phyloP scores from a whole-genome alignment of 164 flowering plant genomes.

The Piper longum region DNA sequence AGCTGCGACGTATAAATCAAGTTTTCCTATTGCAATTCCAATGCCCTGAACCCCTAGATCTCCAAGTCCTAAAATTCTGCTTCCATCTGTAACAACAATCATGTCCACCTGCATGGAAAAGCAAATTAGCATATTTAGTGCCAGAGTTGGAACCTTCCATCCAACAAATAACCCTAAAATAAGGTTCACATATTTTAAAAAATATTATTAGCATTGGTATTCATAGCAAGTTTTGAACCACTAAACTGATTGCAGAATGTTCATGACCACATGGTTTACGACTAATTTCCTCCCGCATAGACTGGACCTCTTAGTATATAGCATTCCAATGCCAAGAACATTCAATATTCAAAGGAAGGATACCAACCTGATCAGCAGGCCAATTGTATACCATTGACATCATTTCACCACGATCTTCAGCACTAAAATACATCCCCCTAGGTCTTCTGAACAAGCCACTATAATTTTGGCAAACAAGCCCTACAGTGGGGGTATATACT shows the following conservation, averaged over 20 bases:
- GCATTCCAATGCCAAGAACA: background rate
- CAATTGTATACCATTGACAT: conserved; percentile 96
- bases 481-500: conserved; percentile 95
- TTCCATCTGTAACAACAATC: conserved; percentile 99
- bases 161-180: background rate
- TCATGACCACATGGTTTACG: background rate
- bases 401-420: conserved; percentile 94
- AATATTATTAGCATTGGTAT: background rate
- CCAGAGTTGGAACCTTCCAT: background rate
- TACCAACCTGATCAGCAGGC: conserved; percentile 88
- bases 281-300: too few species aligned
- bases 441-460: conserved; percentile 96
- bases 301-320: too few species aligned
- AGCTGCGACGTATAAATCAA: conserved; percentile 94
- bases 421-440: conserved; percentile 96
- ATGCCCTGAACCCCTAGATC: conserved; percentile 98
- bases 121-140: too few species aligned
- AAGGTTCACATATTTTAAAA: too few species aligned
- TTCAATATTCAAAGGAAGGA: background rate
- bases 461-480: conserved; percentile 93
- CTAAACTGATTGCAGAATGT: background rate
- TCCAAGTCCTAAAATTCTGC: conserved; percentile 96
- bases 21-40: conserved; percentile 91
- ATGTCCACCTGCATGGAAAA: conserved; percentile 66
- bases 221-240: background rate